Percentiles rank a stretch among this genome's conserved stretches.
Conservation (phyloP, 2,329 filamentous ascomycete genomes). For the Aureobasidium sp. region DNA sequence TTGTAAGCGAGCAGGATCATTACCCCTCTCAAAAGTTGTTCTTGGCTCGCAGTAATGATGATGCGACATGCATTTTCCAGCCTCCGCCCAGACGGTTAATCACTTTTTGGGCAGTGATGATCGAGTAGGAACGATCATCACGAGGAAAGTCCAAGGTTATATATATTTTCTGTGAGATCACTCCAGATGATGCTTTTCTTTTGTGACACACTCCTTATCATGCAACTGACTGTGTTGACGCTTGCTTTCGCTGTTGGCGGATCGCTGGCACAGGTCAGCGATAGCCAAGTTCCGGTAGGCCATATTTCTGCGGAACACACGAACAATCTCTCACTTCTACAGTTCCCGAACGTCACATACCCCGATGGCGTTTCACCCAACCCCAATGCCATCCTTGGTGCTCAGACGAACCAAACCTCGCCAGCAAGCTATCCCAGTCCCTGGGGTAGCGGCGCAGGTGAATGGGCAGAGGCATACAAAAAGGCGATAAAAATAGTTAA, state of each 20-base stretch:
- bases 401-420: slow-evolving; percentile 6
- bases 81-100: slow-evolving; percentile 12
- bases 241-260: background rate
- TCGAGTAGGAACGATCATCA: slow-evolving; percentile 6
- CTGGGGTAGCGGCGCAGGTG: background rate
- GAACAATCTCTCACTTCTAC: background rate
- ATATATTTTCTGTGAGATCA: background rate
- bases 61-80: slow-evolving; percentile 2
- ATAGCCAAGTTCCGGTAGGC: background rate
- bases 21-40: background rate
- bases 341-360: slow-evolving; percentile 14
- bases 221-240: background rate
- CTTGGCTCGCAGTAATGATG: slow-evolving; percentile 3
- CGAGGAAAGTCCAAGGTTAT: background rate
- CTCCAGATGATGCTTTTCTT: background rate
- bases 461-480: slow-evolving; percentile 34
- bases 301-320: fast-evolving
- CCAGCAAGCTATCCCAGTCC: slow-evolving; percentile 14
- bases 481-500: slow-evolving; percentile 34
- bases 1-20: background rate
- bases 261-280: background rate
- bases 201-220: background rate
- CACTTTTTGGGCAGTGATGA: background rate
- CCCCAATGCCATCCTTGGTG: slow-evolving; percentile 1
- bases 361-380: slow-evolving; percentile 5